phyloP scores from a whole-genome alignment of 2,329 filamentous ascomycete genomes.

The Fusarium heterosporum region DNA sequence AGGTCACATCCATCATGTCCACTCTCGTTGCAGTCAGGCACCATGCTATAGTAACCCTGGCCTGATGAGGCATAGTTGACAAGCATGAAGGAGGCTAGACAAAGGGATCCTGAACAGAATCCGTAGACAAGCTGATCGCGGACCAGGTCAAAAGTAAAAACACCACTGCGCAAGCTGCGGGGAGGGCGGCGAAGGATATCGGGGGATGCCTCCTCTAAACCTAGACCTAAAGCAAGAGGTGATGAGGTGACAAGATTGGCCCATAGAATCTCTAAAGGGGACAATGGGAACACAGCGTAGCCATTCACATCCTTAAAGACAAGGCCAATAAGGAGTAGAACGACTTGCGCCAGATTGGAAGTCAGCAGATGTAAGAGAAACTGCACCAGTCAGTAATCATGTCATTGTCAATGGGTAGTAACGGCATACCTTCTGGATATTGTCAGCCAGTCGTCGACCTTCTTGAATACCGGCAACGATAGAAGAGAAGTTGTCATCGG shows the following conservation, averaged over 20 bases:
- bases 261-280: slow-evolving; percentile 80
- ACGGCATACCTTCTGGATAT: slow-evolving; percentile 74
- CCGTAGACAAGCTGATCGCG: slow-evolving; percentile 76
- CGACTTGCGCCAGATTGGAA: slow-evolving; percentile 77
- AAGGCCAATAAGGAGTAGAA: slow-evolving; percentile 75
- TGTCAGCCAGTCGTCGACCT: slow-evolving; percentile 76
- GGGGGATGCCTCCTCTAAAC: slow-evolving; percentile 75
- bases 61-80: slow-evolving; percentile 65
- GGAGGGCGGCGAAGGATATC: slow-evolving; percentile 76
- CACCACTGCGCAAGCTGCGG: slow-evolving; percentile 67
- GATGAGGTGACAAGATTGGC: slow-evolving; percentile 80
- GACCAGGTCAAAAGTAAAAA: slow-evolving; percentile 74
- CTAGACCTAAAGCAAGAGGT: slow-evolving; percentile 77
- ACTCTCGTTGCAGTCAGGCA: slow-evolving; percentile 67
- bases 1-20: slow-evolving; percentile 63
- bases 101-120: slow-evolving; percentile 70
- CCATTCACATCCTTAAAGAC: slow-evolving; percentile 71
- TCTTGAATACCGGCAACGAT: slow-evolving; percentile 79
- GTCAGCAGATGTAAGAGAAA: slow-evolving; percentile 74
- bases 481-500: slow-evolving; percentile 89
- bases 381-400: slow-evolving; percentile 49
- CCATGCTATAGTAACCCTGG: slow-evolving; percentile 62
- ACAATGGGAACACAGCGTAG: slow-evolving; percentile 75
- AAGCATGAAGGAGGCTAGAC: slow-evolving; percentile 69
- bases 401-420: neutral